phyloP scores from a whole-genome alignment of 2,329 filamentous ascomycete species.

The Mariannaea sp. region DNA sequence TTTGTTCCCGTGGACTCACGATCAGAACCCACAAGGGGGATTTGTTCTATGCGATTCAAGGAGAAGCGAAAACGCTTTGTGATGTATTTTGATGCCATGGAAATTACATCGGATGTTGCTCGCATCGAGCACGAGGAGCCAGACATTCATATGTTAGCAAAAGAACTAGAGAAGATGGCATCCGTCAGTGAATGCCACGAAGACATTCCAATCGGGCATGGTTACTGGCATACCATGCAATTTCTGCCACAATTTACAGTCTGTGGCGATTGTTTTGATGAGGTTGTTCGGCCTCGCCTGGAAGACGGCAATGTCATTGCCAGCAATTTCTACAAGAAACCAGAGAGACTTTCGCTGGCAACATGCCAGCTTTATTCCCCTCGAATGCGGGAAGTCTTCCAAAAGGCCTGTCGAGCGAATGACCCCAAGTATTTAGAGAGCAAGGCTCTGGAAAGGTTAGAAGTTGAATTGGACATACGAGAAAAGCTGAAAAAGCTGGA shows the following conservation, averaged over 20 bases:
- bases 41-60: slow-evolving; percentile 71
- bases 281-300: slow-evolving; percentile 73
- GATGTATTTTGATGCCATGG: slow-evolving; percentile 65
- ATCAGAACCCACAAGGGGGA: slow-evolving; percentile 52
- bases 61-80: slow-evolving; percentile 59
- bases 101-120: slow-evolving; percentile 59
- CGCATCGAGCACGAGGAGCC: slow-evolving; percentile 51
- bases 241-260: slow-evolving; percentile 78
- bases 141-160: slow-evolving; percentile 66
- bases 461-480: slow-evolving; percentile 63
- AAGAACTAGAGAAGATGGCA: slow-evolving; percentile 64
- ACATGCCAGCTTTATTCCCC: slow-evolving; percentile 81
- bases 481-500: slow-evolving; percentile 55
- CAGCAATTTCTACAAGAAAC: slow-evolving; percentile 65
- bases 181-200: slow-evolving; percentile 66
- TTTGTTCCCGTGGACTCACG: slow-evolving; percentile 62
- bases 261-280: slow-evolving; percentile 85
- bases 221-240: slow-evolving; percentile 78
- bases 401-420: slow-evolving; percentile 65
- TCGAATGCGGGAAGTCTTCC: slow-evolving; percentile 77
- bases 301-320: slow-evolving; percentile 60
- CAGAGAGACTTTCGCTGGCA: slow-evolving; percentile 58
- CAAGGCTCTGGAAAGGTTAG: slow-evolving; percentile 62
- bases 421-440: slow-evolving; percentile 67
- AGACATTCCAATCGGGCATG: slow-evolving; percentile 64